A percentile compares a stretch with the other conserved stretches of the same genome.
Evolutionary conservation across 1,139 yeast genomes (phyloP).

Genomic region (Meyerozyma guilliermondii): DNA sequence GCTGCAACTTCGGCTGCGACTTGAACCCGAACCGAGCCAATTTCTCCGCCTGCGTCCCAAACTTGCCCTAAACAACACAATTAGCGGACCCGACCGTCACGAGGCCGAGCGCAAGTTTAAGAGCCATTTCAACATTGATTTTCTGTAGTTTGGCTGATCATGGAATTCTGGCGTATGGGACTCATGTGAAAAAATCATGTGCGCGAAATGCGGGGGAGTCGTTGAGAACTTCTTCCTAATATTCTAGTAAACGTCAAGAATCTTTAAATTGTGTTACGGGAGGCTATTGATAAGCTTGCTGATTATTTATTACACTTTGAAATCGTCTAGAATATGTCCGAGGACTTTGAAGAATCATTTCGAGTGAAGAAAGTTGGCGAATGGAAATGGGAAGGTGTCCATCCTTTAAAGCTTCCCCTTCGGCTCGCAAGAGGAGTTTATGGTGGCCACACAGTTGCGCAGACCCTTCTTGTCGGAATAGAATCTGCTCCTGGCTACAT

Average conservation of each 20-base stretch:
- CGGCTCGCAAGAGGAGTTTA: conserved; percentile 66
- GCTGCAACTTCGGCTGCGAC: no score
- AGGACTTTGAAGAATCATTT: conserved; percentile 36
- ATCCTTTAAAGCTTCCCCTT: conserved; percentile 34
- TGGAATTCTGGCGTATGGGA: background rate
- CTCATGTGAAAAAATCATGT: conserved; percentile 1
- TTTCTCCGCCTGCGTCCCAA: no score
- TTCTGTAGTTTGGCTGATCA: background rate
- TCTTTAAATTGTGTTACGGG: no score
- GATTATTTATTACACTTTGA: background rate
- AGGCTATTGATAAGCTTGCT: no score
- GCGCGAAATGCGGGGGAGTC: conserved; percentile 1
- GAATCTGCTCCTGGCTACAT: conserved; percentile 27
- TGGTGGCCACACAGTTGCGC: conserved; percentile 78
- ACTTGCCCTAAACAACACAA: background rate
- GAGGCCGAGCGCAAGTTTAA: background rate
- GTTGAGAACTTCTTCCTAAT: background rate
- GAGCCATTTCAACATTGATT: background rate
- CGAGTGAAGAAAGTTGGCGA: conserved; percentile 28
- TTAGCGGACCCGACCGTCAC: background rate
- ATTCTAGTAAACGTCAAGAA: no score
- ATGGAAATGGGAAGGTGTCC: conserved; percentile 29
- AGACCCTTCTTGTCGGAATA: conserved; percentile 62
- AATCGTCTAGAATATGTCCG: background rate
- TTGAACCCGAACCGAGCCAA: background rate